phyloP scores from a whole-genome alignment of 139 green algal genomes.

The Pleodorina starrii region DNA sequence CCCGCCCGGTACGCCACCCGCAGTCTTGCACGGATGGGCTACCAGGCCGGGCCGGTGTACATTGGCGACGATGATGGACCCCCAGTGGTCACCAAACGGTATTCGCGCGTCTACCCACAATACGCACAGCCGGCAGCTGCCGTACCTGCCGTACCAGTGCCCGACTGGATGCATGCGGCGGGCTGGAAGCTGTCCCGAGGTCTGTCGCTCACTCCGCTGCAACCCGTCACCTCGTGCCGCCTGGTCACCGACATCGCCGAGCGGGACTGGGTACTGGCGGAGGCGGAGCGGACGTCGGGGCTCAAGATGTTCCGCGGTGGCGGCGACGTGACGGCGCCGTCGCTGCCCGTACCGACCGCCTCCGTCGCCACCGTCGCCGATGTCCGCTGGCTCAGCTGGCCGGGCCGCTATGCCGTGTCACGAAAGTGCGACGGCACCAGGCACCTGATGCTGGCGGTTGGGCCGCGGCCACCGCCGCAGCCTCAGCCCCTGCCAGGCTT shows the following conservation, averaged over 20 bases:
- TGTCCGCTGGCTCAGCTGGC: constrained; percentile 32
- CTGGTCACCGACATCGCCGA: constrained; percentile 32
- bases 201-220: background rate
- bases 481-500: too few species aligned
- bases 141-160: background rate
- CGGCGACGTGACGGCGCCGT: background rate
- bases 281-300: constrained; percentile 4
- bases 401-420: constrained; percentile 55
- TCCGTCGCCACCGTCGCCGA: background rate
- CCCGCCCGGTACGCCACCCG: too few species aligned
- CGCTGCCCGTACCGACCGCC: constrained; percentile 3
- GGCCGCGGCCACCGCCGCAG: background rate
- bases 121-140: too few species aligned
- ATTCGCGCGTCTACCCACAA: too few species aligned
- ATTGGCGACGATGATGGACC: background rate
- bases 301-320: background rate
- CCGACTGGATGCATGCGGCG: background rate
- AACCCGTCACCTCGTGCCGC: constrained; percentile 16
- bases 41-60: background rate
- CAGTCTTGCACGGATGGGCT: background rate
- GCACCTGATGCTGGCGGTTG: constrained; percentile 43
- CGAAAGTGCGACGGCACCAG: constrained; percentile 54
- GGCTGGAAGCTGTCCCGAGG: background rate
- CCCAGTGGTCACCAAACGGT: too few species aligned
- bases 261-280: background rate